phyloP scores from a whole-genome alignment of 805 yeast genomes.

The Hanseniaspora lachancei region DNA sequence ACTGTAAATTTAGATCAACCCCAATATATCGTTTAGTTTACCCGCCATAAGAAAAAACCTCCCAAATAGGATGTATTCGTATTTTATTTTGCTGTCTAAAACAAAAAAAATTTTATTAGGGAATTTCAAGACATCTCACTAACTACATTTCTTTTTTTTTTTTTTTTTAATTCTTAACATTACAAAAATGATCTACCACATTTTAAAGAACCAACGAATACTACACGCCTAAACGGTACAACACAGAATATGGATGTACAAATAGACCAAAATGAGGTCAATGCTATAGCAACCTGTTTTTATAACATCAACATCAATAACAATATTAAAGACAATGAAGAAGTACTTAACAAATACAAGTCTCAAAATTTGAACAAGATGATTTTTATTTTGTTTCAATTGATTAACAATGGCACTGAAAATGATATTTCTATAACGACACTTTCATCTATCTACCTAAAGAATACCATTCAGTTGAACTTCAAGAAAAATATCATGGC shows the following conservation, averaged over 20 bases:
- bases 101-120: too few relatives aligned
- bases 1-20: too few relatives aligned
- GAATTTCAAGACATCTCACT: too few relatives aligned
- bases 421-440: not conserved
- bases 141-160: too few relatives aligned
- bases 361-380: slow-evolving; percentile 1
- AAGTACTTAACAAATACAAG: not conserved
- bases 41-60: too few relatives aligned
- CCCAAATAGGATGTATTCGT: too few relatives aligned
- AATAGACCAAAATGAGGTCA: slow-evolving; percentile 2
- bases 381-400: slow-evolving; percentile 1
- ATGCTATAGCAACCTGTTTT: slow-evolving; percentile 9
- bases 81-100: too few relatives aligned
- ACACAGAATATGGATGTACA: not conserved
- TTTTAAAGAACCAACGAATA: not conserved
- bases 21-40: too few relatives aligned
- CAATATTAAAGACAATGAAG: slow-evolving; percentile 7
- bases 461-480: slow-evolving; percentile 43
- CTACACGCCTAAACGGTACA: too few relatives aligned
- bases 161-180: too few relatives aligned
- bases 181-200: too few relatives aligned
- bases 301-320: slow-evolving; percentile 10
- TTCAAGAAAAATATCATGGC: not conserved
- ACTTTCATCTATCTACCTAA: slow-evolving; percentile 38
- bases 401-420: slow-evolving; percentile 1